These are phyloP conservation scores for Eragrostis curvula DNA, from an alignment of 176 grass and related monocot genomes.

Conservation along the genomic window DNA sequence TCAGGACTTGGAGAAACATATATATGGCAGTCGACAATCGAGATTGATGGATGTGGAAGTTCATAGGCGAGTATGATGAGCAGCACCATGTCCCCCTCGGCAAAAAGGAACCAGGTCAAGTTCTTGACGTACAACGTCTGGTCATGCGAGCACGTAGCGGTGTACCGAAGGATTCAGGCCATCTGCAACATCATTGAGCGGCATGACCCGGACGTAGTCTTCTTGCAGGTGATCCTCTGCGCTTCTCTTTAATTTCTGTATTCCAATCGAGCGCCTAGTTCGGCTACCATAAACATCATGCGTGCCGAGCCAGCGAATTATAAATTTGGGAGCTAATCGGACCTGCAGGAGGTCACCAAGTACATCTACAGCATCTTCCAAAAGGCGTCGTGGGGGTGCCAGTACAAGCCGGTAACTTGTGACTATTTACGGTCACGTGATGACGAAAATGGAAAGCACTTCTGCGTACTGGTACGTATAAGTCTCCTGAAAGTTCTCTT, in stretches of 20 bases:
- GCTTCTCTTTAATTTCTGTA: background rate
- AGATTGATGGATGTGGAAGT: too few species aligned
- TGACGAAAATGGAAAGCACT: background rate
- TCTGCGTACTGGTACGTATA: background rate
- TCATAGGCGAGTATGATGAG: too few species aligned
- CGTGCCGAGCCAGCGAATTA: too few species aligned
- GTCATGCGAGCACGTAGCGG: constrained; percentile 18
- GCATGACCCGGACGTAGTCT: constrained; percentile 23
- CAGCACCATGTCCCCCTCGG: too few species aligned
- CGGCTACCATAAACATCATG: too few species aligned
- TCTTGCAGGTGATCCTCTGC: constrained; percentile 31
- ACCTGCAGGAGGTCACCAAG: background rate
- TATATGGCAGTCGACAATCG: too few species aligned
- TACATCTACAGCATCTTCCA: background rate
- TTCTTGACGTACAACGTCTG: constrained; percentile 47
- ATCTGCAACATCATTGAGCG: background rate
- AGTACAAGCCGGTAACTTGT: background rate
- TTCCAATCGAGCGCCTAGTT: too few species aligned
- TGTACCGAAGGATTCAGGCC: constrained; percentile 9
- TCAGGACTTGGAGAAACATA: too few species aligned
- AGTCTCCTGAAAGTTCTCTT: too few species aligned
- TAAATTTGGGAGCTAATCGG: too few species aligned
- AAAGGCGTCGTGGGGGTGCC: background rate
- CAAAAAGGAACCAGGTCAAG: background rate
- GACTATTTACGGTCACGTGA: background rate